Conservation (phyloP, 192 early-diverging fungal species). For the Obelidium mucronatum region DNA sequence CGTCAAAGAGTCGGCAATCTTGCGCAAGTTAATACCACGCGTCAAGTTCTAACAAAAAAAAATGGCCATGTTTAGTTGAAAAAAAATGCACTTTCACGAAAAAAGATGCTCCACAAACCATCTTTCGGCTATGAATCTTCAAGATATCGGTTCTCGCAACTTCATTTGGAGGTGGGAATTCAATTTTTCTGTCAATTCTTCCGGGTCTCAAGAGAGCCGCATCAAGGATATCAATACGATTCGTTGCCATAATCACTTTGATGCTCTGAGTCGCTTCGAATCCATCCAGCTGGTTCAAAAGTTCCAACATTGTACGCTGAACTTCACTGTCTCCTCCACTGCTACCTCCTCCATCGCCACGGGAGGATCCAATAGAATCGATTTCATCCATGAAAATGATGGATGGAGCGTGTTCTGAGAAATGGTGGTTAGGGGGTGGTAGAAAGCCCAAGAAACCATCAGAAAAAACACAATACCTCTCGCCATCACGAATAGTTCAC, state of each 20-base stretch:
- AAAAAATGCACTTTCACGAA: not conserved
- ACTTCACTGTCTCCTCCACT: constrained; percentile 87
- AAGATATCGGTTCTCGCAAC: constrained; percentile 94
- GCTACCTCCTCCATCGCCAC: constrained; percentile 82
- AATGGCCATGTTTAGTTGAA: constrained; percentile 65
- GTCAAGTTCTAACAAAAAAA: constrained; percentile 69
- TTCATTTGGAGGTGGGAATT: constrained; percentile 98
- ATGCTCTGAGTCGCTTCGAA: constrained; percentile 73
- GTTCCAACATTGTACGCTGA: constrained; percentile 98
- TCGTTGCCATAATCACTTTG: constrained; percentile 96
- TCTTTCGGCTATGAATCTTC: constrained; percentile 86
- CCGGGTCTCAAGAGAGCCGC: constrained; percentile 94
- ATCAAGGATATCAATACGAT: constrained; percentile 97
- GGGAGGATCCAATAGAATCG: constrained; percentile 95
- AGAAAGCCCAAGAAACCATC: not conserved
- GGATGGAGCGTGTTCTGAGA: constrained; percentile 87
- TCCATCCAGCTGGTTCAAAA: constrained; percentile 98
- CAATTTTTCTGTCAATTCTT: constrained; percentile 96
- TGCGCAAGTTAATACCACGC: constrained; percentile 90
- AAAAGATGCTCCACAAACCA: constrained; percentile 13
- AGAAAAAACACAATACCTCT: constrained; percentile 52
- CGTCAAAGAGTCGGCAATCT: constrained; percentile 91
- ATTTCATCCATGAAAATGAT: constrained; percentile 99
- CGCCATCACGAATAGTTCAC: constrained; percentile 98
- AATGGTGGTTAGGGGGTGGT: not conserved